A percentile compares a stretch with the other conserved stretches of the same genome.
Evolutionary conservation across 176 grass and related monocot species (phyloP).

Genomic region (Oryza rufipogon): DNA sequence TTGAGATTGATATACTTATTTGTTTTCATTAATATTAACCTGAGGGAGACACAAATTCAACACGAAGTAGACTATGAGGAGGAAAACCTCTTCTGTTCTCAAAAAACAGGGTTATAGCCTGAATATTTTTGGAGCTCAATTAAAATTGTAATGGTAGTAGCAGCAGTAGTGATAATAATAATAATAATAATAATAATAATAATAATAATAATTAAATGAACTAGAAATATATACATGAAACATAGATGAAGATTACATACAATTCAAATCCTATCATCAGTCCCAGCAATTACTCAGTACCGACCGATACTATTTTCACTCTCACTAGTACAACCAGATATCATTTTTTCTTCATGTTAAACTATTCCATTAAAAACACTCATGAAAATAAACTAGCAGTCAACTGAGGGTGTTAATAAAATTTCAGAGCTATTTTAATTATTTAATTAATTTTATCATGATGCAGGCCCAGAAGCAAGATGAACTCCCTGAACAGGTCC

Average conservation of each 20-base stretch:
- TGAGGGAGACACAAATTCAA: not conserved
- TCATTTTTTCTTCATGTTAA: not conserved
- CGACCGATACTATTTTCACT: not conserved
- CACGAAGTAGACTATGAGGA: not conserved
- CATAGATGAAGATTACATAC: not conserved
- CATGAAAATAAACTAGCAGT: slow-evolving; percentile 14
- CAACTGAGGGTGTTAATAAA: not conserved
- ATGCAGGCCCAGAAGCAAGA: slow-evolving; percentile 89
- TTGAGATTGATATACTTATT: not conserved
- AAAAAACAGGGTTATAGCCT: not conserved
- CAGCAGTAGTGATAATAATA: too few species aligned
- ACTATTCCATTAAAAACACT: not conserved
- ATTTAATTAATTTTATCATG: not conserved
- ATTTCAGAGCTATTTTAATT: not conserved
- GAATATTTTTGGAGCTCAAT: not conserved
- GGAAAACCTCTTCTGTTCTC: not conserved
- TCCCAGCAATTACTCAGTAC: not conserved
- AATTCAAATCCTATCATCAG: not conserved
- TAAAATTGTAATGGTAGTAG: not conserved
- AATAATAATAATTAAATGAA: not conserved
- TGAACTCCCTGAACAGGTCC: slow-evolving; percentile 93
- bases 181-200: too few species aligned
- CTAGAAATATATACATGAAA: not conserved
- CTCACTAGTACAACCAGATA: not conserved
- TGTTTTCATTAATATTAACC: not conserved